Evolutionary conservation across 2,329 filamentous ascomycete species (phyloP).

Genomic region (Aspergillus novoparasiticus): DNA sequence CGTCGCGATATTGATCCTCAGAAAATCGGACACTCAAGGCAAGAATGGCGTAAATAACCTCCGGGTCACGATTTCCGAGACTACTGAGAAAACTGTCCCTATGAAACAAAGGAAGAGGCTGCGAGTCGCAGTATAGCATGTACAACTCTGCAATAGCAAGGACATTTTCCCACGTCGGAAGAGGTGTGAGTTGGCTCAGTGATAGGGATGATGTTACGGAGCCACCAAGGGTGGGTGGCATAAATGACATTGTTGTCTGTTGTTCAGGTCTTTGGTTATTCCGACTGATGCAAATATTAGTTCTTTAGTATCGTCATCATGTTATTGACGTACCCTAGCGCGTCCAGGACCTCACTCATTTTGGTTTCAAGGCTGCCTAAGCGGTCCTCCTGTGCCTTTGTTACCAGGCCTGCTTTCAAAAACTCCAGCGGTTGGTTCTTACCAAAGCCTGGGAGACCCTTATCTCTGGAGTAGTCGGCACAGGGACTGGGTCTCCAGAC

Average conservation of each 20-base stretch:
- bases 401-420: background rate
- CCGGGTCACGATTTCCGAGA: slow-evolving; percentile 41
- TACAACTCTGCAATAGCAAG: slow-evolving; percentile 46
- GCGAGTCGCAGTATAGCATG: slow-evolving; percentile 52
- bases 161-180: slow-evolving; percentile 45
- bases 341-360: slow-evolving; percentile 38
- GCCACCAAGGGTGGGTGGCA: slow-evolving; percentile 10
- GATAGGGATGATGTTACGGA: slow-evolving; percentile 11
- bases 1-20: slow-evolving; percentile 26
- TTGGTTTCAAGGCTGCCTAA: slow-evolving; percentile 37
- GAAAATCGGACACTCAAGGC: slow-evolving; percentile 50
- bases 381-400: slow-evolving; percentile 31
- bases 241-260: slow-evolving; percentile 10
- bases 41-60: slow-evolving; percentile 40
- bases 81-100: slow-evolving; percentile 44
- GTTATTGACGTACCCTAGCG: slow-evolving; percentile 33
- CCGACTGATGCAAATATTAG: slow-evolving; percentile 7
- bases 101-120: slow-evolving; percentile 54
- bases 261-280: slow-evolving; percentile 19
- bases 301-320: slow-evolving; percentile 5
- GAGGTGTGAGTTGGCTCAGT: slow-evolving; percentile 25
- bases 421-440: background rate
- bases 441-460: slow-evolving; percentile 26
- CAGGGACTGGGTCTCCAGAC: slow-evolving; percentile 17
- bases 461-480: slow-evolving; percentile 13